Percentiles rank a stretch among this genome's conserved stretches.
Conservation (phyloP, 2,329 filamentous ascomycete species). For the Cordyceps cateniannulata region DNA sequence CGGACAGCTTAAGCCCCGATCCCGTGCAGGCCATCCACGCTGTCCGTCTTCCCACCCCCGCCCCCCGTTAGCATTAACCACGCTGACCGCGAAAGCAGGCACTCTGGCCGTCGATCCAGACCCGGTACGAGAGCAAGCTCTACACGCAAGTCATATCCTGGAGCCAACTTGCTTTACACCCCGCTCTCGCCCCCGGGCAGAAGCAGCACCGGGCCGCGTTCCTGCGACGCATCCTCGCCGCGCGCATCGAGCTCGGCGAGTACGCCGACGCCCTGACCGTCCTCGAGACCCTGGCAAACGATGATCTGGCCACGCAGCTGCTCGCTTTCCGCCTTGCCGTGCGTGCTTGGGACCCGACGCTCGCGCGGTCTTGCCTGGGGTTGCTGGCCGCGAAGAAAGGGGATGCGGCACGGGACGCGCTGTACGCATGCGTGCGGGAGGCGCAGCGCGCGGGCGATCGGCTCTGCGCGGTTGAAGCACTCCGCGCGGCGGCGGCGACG, state of each 20-base stretch:
- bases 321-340: conserved; percentile 70
- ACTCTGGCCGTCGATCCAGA: background rate
- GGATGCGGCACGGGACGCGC: conserved; percentile 47
- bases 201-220: conserved; percentile 62
- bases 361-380: conserved; percentile 59
- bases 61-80: background rate
- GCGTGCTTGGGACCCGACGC: conserved; percentile 46
- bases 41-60: background rate
- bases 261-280: conserved; percentile 23
- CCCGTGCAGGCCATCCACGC: background rate
- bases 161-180: conserved; percentile 63
- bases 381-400: conserved; percentile 44
- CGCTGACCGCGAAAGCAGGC: background rate
- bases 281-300: conserved; percentile 54
- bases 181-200: conserved; percentile 57
- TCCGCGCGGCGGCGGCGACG: conserved; percentile 27
- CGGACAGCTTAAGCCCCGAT: background rate
- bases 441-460: conserved; percentile 61
- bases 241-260: conserved; percentile 47
- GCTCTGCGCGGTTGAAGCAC: conserved; percentile 40
- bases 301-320: conserved; percentile 63
- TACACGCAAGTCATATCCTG: conserved; percentile 46
- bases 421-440: conserved; percentile 77
- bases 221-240: conserved; percentile 65
- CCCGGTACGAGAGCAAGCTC: background rate